These are phyloP conservation scores for Auriscalpium vulgare DNA, from an alignment of 768 basidiomycete genomes.

Conservation along the genomic window DNA sequence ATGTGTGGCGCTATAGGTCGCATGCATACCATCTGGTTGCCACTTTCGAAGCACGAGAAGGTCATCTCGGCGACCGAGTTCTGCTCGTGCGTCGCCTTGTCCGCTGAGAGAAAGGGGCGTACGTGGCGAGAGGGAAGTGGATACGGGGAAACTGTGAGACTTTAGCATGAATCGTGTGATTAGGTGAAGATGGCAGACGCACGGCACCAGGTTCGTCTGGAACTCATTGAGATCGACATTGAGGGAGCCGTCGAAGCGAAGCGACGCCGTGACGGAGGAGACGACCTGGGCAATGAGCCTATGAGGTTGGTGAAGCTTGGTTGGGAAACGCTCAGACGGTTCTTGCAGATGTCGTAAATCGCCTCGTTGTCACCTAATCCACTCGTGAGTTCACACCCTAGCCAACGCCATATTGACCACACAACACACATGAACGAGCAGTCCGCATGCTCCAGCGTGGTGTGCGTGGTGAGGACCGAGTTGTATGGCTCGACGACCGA, in stretches of 20 bases:
- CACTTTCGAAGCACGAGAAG: slow-evolving; percentile 93
- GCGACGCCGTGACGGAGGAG: slow-evolving; percentile 93
- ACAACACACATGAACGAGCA: slow-evolving; percentile 87
- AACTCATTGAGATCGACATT: slow-evolving; percentile 98
- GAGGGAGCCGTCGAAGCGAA: slow-evolving; percentile 94
- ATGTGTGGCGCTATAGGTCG: too few species aligned
- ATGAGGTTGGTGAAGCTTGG: slow-evolving; percentile 91
- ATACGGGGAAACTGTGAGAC: slow-evolving; percentile 78
- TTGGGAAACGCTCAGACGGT: slow-evolving; percentile 74
- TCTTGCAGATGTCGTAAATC: slow-evolving; percentile 99
- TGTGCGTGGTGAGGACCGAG: slow-evolving; percentile 93
- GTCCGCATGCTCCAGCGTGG: slow-evolving; percentile 96
- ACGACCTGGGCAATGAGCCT: slow-evolving; percentile 97
- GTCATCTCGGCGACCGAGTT: slow-evolving; percentile 99
- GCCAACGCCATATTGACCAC: not conserved
- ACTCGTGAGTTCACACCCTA: not conserved
- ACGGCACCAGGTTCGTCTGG: slow-evolving; percentile 98
- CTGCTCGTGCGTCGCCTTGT: slow-evolving; percentile 93
- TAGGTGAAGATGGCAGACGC: slow-evolving; percentile 27
- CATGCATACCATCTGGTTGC: slow-evolving; percentile 77
- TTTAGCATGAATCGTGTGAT: not conserved
- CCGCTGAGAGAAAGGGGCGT: slow-evolving; percentile 90
- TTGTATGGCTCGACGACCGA: slow-evolving; percentile 99
- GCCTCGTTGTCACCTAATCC: slow-evolving; percentile 89
- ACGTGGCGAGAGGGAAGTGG: slow-evolving; percentile 96